Conservation (phyloP, 1,284 basidiomycete species). For the Cutaneotrichosporon sp. region DNA sequence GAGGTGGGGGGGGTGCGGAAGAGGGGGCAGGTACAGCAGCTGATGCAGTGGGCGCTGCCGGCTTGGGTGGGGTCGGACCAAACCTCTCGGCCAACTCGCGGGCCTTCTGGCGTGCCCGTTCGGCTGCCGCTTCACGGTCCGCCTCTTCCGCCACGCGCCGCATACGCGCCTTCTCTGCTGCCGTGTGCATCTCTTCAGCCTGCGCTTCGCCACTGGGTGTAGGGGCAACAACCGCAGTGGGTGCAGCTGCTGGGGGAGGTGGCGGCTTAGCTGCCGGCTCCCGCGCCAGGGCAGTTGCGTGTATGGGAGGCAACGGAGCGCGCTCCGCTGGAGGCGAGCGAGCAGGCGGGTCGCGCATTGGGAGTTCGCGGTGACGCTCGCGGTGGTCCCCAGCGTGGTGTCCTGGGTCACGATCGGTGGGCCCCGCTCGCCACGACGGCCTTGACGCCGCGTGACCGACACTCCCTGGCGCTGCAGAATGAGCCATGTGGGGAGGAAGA, state of each 20-base stretch:
- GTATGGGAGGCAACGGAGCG: not conserved
- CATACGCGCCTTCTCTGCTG: slow-evolving; percentile 77
- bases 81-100: slow-evolving; percentile 76
- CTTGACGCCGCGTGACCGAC: not conserved
- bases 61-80: slow-evolving; percentile 42
- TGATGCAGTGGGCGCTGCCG: slow-evolving; percentile 1
- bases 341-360: not conserved
- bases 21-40: slow-evolving; percentile 5
- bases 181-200: slow-evolving; percentile 82
- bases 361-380: slow-evolving; percentile 5
- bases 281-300: not conserved
- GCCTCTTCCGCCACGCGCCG: slow-evolving; percentile 76
- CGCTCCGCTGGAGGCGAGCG: not conserved
- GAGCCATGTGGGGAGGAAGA: slow-evolving; percentile 43
- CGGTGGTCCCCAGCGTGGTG: slow-evolving; percentile 49
- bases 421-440: not conserved
- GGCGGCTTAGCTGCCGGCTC: not conserved
- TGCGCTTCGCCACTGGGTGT: slow-evolving; percentile 58
- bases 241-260: slow-evolving; percentile 39
- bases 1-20: slow-evolving; percentile 13
- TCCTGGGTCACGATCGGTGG: slow-evolving; percentile 55
- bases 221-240: slow-evolving; percentile 2
- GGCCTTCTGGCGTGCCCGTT: slow-evolving; percentile 81
- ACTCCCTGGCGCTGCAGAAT: slow-evolving; percentile 29
- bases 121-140: slow-evolving; percentile 75